These are phyloP conservation scores for Micromonas pusilla DNA, from an alignment of 139 green algal genomes.

Conservation along the genomic window DNA sequence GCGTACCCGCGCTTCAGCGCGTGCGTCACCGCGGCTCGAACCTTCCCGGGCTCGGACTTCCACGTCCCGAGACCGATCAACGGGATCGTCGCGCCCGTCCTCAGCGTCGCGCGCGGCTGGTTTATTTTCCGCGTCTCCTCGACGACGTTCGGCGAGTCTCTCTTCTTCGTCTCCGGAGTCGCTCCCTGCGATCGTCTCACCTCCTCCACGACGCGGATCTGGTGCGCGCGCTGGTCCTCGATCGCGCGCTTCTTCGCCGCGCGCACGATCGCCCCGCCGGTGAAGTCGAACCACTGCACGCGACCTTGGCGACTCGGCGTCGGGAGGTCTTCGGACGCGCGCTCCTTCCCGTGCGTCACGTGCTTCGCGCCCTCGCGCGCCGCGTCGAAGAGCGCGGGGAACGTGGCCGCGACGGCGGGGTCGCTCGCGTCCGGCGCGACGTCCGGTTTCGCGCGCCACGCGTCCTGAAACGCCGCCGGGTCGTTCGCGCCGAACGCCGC, in stretches of 20 bases:
- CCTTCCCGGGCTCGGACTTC: slow-evolving; percentile 38
- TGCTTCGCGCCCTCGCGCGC: neutral
- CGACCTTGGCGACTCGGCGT: neutral
- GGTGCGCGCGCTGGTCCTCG: neutral
- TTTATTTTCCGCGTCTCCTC: neutral
- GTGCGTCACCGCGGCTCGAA: slow-evolving; percentile 4
- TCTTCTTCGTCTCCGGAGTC: too few relatives aligned
- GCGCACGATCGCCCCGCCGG: neutral
- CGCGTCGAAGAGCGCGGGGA: neutral
- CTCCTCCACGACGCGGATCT: neutral
- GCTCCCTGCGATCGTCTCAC: too few relatives aligned
- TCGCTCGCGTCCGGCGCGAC: too few relatives aligned
- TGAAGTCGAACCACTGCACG: slow-evolving; percentile 3
- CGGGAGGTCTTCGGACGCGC: neutral
- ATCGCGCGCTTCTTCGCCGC: neutral
- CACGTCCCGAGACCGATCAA: slow-evolving; percentile 47
- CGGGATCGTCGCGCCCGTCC: slow-evolving; percentile 37
- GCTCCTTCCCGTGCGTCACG: neutral
- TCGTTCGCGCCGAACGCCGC: neutral
- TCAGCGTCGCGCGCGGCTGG: neutral
- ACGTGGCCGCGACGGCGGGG: too few relatives aligned
- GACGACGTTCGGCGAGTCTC: too few relatives aligned
- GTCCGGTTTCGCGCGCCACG: too few relatives aligned
- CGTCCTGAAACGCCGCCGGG: too few relatives aligned
- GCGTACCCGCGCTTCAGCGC: slow-evolving; percentile 41